Evolutionary conservation across 768 basidiomycete genomes (phyloP), one percentile per base, ranked within the genome.

Genomic region (Gloeopeniophorella convolvens): DNA sequence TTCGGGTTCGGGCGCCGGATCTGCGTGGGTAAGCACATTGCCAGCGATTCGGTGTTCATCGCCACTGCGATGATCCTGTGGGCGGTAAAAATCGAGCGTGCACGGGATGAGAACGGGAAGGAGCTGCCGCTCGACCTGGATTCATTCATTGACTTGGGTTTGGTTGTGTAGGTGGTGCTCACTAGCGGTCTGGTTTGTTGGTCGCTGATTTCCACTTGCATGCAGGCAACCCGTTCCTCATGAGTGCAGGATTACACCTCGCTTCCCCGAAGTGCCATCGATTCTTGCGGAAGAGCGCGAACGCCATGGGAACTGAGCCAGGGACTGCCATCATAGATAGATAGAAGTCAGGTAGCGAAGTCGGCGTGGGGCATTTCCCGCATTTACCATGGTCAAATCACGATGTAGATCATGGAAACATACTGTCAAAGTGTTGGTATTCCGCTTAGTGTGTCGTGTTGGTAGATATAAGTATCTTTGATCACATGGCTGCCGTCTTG

Each of bases 11-110:
- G 59, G 16, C 30, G 21, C 23, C 49, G 62, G 1, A 32, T 41
- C 16, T 63, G 62, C 42, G 30, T 51, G 0, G 62, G 61, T 1
- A 50, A 42, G 11, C 41, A 48, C 1, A 4, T 61, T 3, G 58
- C 58, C 6, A 44, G 49, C 9, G 51, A 59, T 0, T 11, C 58
- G 1, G 37, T 62, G 3, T 63, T 57, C 37, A 55, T 63, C 13
- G 31, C 40, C 21, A 47, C 55, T 10, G 56, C 59, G 9, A 45
- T 33, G 18, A 12, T 50, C 2, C 50, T 63, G 5, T 57, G 57
- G 54, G 48, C 56, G n/a, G 45, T 52, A 32, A 45, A 59, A 12
- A 49, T 57, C 23, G 45, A 48, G 32, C 50, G 48, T 3, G 18
- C 21, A 2, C 18, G 21, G 18, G 59, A 58, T 23, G 36, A 24